Evolutionary conservation across 164 flowering plant genomes (phyloP).

Genomic region (Houttuynia cordata): DNA sequence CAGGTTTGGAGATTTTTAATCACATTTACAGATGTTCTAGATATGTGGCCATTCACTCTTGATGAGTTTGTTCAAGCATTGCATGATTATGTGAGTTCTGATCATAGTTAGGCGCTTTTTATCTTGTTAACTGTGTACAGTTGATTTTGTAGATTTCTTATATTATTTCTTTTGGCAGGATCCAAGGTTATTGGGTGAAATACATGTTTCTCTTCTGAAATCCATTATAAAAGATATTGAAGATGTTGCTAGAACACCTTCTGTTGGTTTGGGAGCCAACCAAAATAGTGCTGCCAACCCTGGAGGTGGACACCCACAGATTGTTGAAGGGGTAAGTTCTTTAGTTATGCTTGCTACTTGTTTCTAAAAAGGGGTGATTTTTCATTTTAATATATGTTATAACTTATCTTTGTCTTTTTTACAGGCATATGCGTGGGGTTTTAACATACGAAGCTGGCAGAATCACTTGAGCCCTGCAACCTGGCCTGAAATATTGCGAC

Average conservation of each 20-base stretch:
- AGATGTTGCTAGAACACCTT: slow-evolving; percentile 81
- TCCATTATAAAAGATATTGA: slow-evolving; percentile 82
- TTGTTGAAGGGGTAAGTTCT: slow-evolving; percentile 77
- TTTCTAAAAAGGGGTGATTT: not conserved
- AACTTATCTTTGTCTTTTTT: not conserved
- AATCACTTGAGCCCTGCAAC: slow-evolving; percentile 64
- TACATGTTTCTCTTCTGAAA: slow-evolving; percentile 69
- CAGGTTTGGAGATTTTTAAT: slow-evolving; percentile 89
- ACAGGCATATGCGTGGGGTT: slow-evolving; percentile 98
- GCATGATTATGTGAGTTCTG: slow-evolving; percentile 73
- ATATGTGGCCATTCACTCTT: slow-evolving; percentile 86
- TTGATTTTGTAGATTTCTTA: not conserved
- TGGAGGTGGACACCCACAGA: slow-evolving; percentile 88
- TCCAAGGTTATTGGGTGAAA: slow-evolving; percentile 68
- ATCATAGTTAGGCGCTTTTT: not conserved
- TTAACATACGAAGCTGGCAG: slow-evolving; percentile 81
- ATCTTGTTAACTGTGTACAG: not conserved
- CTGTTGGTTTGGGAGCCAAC: slow-evolving; percentile 46
- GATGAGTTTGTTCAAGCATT: slow-evolving; percentile 92
- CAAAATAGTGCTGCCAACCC: slow-evolving; percentile 62
- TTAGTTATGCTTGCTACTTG: not conserved
- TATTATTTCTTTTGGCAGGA: slow-evolving; percentile 32
- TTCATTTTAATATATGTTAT: not conserved
- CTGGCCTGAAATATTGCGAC: slow-evolving; percentile 90
- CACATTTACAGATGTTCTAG: slow-evolving; percentile 87